These are phyloP conservation scores for Meredithiella fracta DNA, from an alignment of 2,329 filamentous ascomycete genomes.

Conservation along the genomic window DNA sequence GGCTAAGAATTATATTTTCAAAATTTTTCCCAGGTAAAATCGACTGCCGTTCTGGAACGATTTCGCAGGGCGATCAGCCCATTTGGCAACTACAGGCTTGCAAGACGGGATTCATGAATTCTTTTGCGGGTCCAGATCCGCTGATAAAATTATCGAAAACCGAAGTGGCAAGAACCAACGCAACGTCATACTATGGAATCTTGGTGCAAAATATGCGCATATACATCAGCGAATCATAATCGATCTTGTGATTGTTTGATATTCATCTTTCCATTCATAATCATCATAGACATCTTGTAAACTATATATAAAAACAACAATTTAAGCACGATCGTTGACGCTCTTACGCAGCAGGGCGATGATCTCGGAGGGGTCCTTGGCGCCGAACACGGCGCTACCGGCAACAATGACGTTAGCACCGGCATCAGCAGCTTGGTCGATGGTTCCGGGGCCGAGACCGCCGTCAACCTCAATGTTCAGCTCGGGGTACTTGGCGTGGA, in stretches of 20 bases:
- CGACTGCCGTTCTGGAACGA: conserved; percentile 4
- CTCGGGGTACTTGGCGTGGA: conserved; percentile 72
- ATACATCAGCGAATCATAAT: background rate
- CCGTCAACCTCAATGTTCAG: conserved; percentile 97
- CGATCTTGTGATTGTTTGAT: background rate
- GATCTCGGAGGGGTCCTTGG: conserved; percentile 71
- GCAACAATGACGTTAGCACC: conserved; percentile 97
- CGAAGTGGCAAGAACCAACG: background rate
- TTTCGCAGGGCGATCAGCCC: conserved; percentile 12
- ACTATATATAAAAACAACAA: background rate
- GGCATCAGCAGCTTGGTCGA: conserved; percentile 85
- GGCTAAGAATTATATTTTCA: background rate
- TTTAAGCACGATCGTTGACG: conserved; percentile 46
- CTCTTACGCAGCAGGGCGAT: conserved; percentile 66
- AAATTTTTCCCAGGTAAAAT: conserved; percentile 8
- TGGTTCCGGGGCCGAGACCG: conserved; percentile 71
- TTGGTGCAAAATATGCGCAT: background rate
- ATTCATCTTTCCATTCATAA: background rate
- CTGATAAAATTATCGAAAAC: conserved; percentile 12
- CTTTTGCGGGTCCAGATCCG: conserved; percentile 13
- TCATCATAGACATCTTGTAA: background rate
- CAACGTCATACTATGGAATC: background rate
- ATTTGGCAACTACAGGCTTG: conserved; percentile 4
- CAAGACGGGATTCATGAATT: conserved; percentile 5
- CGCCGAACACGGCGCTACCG: conserved; percentile 88